These are phyloP conservation scores for Penicillium canescens DNA, from an alignment of 495 filamentous ascomycete genomes.

Conservation along the genomic window DNA sequence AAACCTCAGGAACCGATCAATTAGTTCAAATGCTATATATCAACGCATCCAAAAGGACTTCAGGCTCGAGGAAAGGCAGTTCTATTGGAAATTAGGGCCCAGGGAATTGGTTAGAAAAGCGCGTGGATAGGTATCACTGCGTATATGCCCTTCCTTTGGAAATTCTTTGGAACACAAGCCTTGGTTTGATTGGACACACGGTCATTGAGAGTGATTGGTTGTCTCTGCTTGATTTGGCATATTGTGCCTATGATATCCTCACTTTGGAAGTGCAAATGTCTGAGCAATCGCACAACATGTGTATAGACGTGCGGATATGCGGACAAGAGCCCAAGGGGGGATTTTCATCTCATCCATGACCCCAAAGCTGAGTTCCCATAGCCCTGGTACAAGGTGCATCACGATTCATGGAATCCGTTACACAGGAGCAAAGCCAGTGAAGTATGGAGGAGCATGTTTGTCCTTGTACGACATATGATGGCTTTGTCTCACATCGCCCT, in stretches of 20 bases:
- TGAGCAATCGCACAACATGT: not conserved
- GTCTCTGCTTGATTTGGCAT: not conserved
- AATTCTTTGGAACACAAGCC: not conserved
- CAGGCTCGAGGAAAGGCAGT: not conserved
- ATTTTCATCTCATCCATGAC: not conserved
- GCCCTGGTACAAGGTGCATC: conserved; percentile 5
- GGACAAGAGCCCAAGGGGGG: not conserved
- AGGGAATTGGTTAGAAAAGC: not conserved
- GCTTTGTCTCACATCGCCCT: conserved; percentile 2
- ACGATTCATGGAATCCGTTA: not conserved
- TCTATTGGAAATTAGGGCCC: not conserved
- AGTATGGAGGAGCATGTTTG: not conserved
- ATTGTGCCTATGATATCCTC: not conserved
- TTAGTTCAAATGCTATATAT: not conserved
- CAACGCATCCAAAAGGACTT: conserved; percentile 1
- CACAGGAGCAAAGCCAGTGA: not conserved
- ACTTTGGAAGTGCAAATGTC: not conserved
- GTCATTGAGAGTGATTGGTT: not conserved
- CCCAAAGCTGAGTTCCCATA: conserved; percentile 1
- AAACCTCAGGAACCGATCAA: not conserved
- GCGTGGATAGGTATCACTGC: conserved; percentile 6
- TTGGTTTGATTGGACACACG: not conserved
- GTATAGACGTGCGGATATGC: conserved; percentile 5
- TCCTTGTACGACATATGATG: not conserved
- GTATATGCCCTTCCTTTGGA: not conserved